A percentile compares a stretch with the other conserved stretches of the same genome.
phyloP scores from a whole-genome alignment of 371 early-diverging fungal genomes.

The Rhizopus stolonifer region DNA sequence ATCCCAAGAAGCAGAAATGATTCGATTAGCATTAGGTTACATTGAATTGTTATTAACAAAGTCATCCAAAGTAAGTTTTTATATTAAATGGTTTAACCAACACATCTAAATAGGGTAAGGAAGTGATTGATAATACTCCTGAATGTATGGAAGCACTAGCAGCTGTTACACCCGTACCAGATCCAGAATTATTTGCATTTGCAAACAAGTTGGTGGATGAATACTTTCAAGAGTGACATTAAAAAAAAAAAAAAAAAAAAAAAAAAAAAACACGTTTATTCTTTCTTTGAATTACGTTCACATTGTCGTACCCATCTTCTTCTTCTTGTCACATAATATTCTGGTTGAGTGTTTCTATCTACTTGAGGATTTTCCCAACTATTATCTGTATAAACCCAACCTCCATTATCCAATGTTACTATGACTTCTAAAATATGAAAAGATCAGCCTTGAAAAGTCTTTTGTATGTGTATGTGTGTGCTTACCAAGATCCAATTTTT shows the following conservation, averaged over 20 bases:
- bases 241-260: constrained; percentile 28
- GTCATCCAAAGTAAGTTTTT: constrained; percentile 6
- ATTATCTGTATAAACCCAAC: constrained; percentile 37
- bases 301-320: constrained; percentile 28
- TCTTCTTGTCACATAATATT: constrained; percentile 21
- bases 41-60: constrained; percentile 24
- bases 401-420: constrained; percentile 29
- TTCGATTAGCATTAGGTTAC: constrained; percentile 22
- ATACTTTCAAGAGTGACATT: constrained; percentile 23
- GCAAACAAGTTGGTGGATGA: constrained; percentile 28
- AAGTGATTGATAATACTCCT: constrained; percentile 22
- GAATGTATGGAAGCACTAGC: constrained; percentile 31
- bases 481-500: constrained; percentile 40
- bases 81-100: neutral
- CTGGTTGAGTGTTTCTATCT: neutral
- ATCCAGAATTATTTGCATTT: constrained; percentile 25
- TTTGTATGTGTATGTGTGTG: too few relatives aligned
- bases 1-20: constrained; percentile 32
- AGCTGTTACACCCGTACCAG: constrained; percentile 27
- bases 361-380: constrained; percentile 26
- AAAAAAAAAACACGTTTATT: constrained; percentile 11
- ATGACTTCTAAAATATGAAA: constrained; percentile 26
- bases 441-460: too few relatives aligned
- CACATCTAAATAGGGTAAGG: constrained; percentile 9
- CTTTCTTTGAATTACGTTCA: constrained; percentile 2